phyloP scores from a whole-genome alignment of 1,139 yeast species.

The Zhuliangozyma blackwelliae region DNA sequence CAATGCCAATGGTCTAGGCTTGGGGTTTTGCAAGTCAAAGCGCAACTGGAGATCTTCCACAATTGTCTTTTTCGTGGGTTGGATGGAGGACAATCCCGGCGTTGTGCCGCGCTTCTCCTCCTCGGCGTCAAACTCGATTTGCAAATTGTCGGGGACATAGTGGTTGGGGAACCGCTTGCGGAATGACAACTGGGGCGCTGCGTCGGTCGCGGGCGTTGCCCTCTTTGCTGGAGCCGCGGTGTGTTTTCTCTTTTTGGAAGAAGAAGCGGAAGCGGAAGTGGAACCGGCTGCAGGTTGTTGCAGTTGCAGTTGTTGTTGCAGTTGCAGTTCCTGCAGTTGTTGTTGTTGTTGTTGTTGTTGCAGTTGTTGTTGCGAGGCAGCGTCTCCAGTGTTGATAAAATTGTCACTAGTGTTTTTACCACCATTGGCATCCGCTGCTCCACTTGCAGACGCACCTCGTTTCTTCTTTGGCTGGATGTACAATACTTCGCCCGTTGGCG shows the following conservation, averaged over 20 bases:
- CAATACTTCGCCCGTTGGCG: slow-evolving; percentile 36
- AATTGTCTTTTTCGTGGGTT: slow-evolving; percentile 37
- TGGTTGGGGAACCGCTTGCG: slow-evolving; percentile 30
- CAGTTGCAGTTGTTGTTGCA: slow-evolving; percentile 3
- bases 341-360: not conserved
- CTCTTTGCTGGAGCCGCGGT: not conserved
- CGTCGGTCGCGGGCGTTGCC: not conserved
- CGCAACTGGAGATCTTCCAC: slow-evolving; percentile 34
- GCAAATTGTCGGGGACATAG: slow-evolving; percentile 32
- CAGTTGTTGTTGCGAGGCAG: slow-evolving; percentile 4
- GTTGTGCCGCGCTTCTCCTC: slow-evolving; percentile 4
- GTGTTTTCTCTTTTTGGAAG: not conserved
- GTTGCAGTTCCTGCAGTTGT: not conserved
- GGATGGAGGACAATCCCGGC: slow-evolving; percentile 18
- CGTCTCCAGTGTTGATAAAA: slow-evolving; percentile 2
- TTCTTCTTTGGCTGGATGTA: slow-evolving; percentile 14
- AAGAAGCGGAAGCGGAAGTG: not conserved
- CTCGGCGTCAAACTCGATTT: slow-evolving; percentile 14
- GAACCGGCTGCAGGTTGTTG: slow-evolving; percentile 1
- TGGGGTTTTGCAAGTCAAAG: slow-evolving; percentile 39
- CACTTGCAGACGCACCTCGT: slow-evolving; percentile 5
- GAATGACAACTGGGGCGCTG: slow-evolving; percentile 6
- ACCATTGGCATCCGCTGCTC: not conserved
- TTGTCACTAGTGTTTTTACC: not conserved
- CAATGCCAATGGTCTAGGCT: slow-evolving; percentile 26